A percentile compares a stretch with the other conserved stretches of the same genome.
Evolutionary conservation across 2,329 filamentous ascomycete species (phyloP).

Genomic region (Ophiocordyceps australis): DNA sequence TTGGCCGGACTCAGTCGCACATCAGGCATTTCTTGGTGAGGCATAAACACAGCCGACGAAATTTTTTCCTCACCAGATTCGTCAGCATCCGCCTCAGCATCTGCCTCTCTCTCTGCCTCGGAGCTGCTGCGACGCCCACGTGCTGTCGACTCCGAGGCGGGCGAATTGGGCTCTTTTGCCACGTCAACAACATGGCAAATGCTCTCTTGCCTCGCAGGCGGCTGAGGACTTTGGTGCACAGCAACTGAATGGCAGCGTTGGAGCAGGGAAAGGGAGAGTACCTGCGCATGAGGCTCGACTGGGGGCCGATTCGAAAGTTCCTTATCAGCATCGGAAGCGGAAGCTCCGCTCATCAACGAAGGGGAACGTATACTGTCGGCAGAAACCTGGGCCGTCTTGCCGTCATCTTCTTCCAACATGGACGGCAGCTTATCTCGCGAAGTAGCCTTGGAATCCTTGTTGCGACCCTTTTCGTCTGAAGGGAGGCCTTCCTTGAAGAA

Average conservation of each 20-base stretch:
- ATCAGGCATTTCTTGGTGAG: constrained; percentile 42
- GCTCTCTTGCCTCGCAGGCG: too few relatives aligned
- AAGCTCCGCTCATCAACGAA: too few relatives aligned
- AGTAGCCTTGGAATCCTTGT: constrained; percentile 23
- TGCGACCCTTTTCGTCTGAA: constrained; percentile 35
- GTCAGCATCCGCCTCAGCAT: constrained; percentile 22
- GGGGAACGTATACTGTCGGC: too few relatives aligned
- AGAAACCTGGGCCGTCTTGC: constrained; percentile 1
- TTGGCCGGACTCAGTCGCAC: constrained; percentile 11
- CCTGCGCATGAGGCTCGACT: too few relatives aligned
- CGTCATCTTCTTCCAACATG: constrained; percentile 13
- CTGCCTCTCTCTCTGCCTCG: constrained; percentile 4
- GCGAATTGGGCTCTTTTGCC: constrained; percentile 12
- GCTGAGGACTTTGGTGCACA: constrained; percentile 8
- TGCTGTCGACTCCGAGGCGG: constrained; percentile 17
- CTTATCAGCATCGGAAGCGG: constrained; percentile 7
- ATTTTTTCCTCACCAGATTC: constrained; percentile 70
- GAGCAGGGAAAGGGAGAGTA: too few relatives aligned
- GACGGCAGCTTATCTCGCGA: constrained; percentile 22
- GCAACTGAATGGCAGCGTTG: constrained; percentile 5
- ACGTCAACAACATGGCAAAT: too few relatives aligned
- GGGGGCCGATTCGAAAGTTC: constrained; percentile 6
- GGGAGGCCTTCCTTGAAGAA: constrained; percentile 50
- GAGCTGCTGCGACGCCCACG: constrained; percentile 17
- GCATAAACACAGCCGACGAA: constrained; percentile 68